Base-by-base conservation (phyloP, 768 basidiomycete species). In the Suillus americanus region DNA sequence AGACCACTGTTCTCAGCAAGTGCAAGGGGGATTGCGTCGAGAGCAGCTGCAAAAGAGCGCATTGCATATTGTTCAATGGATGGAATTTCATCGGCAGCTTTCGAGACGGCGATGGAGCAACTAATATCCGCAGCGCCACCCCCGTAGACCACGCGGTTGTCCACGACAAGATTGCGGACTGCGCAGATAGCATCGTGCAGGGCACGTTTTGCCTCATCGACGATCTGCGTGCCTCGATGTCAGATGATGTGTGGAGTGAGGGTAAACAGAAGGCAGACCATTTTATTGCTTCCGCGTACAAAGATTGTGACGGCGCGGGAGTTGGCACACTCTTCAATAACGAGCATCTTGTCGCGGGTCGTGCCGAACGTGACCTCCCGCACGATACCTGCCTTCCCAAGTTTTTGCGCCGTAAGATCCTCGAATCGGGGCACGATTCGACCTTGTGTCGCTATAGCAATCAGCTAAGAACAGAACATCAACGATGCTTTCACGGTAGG, bases 31-130 rank as follows among this genome's bases (percentile, higher is more conserved):
- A 99, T 80, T n/a, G 95, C 86, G 71, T 99, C 97, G 9, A 99
- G 82, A 16, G 97, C 97, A 40, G 93, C 92, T 4, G 97, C 86
- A 75, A 99, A 99, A n/a, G 97, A 96, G 57, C 97, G 90, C 96
- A 99, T 98, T 3, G 97, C 97, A 73, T 99, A 99, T 82, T 99
- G 97, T 79, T 99, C 97, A 72, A 99, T 98, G 35, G 94, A 86
- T 1, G 97, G 90, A 68, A 97, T 97, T 79, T 97, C 90, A 76
- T 99, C 97, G 9, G 97, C 97, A 50, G 94, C 95, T 74, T 95
- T 92, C 64, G 91, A 82, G 2, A 99, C 96, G 23, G 97, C 95
- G 65, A 99, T 85, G 28, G 95, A 88, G 69, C 92, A 95, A 73
- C 93, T 94, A 73, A 99, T 98, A 76, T 99, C 97, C 3, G 97